Conservation (phyloP, 768 basidiomycete genomes). For the Mycena kentingensis region DNA sequence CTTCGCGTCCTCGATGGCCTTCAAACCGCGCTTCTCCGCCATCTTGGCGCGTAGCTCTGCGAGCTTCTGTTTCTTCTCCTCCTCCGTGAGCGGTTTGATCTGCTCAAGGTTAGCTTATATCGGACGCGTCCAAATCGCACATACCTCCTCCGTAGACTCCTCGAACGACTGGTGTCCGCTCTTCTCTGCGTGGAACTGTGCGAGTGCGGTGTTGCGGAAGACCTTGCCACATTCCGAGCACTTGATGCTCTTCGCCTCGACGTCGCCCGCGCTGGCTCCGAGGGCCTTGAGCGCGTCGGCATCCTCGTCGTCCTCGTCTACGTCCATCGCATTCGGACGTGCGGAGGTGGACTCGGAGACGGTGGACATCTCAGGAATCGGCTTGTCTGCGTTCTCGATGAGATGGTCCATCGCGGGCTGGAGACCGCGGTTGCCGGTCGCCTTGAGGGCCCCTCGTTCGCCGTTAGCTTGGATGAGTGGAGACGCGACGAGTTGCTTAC, state of each 20-base stretch:
- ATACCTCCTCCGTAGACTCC: conserved; percentile 91
- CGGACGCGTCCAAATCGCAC: conserved; percentile 2
- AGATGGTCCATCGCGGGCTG: conserved; percentile 93
- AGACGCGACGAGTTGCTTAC: conserved; percentile 45
- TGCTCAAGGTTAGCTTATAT: conserved; percentile 29
- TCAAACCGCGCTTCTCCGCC: conserved; percentile 73
- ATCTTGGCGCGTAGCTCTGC: conserved; percentile 79
- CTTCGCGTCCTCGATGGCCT: conserved; percentile 71
- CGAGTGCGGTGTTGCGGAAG: conserved; percentile 80
- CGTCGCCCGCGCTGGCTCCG: conserved; percentile 42
- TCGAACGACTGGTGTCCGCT: conserved; percentile 95
- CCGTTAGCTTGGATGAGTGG: conserved; percentile 9
- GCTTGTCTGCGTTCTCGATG: conserved; percentile 74
- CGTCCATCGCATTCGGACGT: conserved; percentile 42
- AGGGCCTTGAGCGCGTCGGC: conserved; percentile 60
- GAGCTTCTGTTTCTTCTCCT: conserved; percentile 84
- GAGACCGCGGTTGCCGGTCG: conserved; percentile 79
- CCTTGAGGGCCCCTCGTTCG: conserved; percentile 80
- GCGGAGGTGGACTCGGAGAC: conserved; percentile 39
- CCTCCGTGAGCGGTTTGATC: conserved; percentile 94
- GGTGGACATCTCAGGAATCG: conserved; percentile 64
- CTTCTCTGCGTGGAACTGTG: conserved; percentile 93
- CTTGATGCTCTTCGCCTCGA: conserved; percentile 83
- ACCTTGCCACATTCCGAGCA: conserved; percentile 83
- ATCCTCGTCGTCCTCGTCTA: conserved; percentile 77